A percentile compares a stretch with the other conserved stretches of the same genome.
phyloP scores from a whole-genome alignment of 345 rosid genomes.

The Nasturtium officinale region DNA sequence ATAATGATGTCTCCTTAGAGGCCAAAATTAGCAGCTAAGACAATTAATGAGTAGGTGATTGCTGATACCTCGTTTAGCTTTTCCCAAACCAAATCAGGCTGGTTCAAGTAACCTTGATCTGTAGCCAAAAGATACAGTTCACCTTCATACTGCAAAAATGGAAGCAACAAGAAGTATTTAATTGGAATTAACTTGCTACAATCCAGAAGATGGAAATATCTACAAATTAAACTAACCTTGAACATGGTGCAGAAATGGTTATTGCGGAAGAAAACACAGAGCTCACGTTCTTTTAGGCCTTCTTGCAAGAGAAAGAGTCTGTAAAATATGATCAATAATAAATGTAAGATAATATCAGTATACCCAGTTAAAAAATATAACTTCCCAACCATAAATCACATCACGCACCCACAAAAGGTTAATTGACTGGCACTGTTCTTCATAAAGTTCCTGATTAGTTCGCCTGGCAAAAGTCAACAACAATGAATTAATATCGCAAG shows the following conservation, averaged over 20 bases:
- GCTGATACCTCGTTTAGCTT: constrained; percentile 84
- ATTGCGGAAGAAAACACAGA: constrained; percentile 95
- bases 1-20: background rate
- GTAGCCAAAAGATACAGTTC: constrained; percentile 97
- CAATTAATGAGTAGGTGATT: background rate
- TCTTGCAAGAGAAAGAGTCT: constrained; percentile 92
- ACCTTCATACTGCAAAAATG: constrained; percentile 75
- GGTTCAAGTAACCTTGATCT: constrained; percentile 94
- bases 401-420: constrained; percentile 82
- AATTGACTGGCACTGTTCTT: constrained; percentile 84
- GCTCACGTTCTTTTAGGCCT: constrained; percentile 91
- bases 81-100: constrained; percentile 98
- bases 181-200: background rate
- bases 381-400: constrained; percentile 21
- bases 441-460: constrained; percentile 74
- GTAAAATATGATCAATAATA: constrained; percentile 33
- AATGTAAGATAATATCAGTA: background rate
- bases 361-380: constrained; percentile 5
- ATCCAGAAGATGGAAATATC: constrained; percentile 2
- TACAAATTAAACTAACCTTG: constrained; percentile 61
- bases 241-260: constrained; percentile 99
- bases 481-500: constrained; percentile 9
- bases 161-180: background rate
- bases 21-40: background rate
- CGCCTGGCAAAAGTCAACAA: constrained; percentile 59